These are phyloP conservation scores for Paramecium tetraurelia DNA, from an alignment of 73 alveolate species.

Conservation along the genomic window DNA sequence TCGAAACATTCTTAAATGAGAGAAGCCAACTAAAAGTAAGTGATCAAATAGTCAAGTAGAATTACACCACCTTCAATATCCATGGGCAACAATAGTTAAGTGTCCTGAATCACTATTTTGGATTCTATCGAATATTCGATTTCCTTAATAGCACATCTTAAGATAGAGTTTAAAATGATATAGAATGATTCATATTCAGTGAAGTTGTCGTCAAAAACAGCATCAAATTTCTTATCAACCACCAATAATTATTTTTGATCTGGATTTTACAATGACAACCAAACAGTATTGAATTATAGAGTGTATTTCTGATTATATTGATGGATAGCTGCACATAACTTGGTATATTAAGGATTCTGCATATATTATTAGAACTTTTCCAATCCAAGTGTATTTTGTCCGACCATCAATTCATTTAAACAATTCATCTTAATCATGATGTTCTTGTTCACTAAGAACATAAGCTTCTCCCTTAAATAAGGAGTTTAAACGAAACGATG, in stretches of 20 bases:
- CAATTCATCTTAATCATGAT: constrained; percentile 48
- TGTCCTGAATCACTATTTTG: neutral
- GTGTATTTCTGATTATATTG: constrained; percentile 22
- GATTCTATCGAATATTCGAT: neutral
- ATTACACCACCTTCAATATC: constrained; percentile 51
- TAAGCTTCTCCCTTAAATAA: constrained; percentile 40
- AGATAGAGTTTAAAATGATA: constrained; percentile 37
- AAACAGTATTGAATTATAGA: constrained; percentile 33
- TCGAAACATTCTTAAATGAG: constrained; percentile 46
- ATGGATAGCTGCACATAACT: constrained; percentile 29
- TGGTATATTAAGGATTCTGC: neutral
- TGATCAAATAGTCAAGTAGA: constrained; percentile 47
- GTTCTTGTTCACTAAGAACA: constrained; percentile 49
- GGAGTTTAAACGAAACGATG: constrained; percentile 9
- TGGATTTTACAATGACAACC: constrained; percentile 47
- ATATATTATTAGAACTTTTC: constrained; percentile 8
- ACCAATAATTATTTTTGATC: neutral
- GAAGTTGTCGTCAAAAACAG: constrained; percentile 58
- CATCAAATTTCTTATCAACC: constrained; percentile 57
- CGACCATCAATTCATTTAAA: constrained; percentile 34
- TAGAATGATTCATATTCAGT: constrained; percentile 56
- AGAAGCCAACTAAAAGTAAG: constrained; percentile 48
- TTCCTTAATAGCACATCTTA: constrained; percentile 46
- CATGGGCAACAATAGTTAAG: neutral
- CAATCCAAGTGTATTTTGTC: constrained; percentile 12